Evolutionary conservation across 306 rosid genomes (phyloP), one percentile per base, ranked within the genome.

Genomic region (Carpinus fangiana): DNA sequence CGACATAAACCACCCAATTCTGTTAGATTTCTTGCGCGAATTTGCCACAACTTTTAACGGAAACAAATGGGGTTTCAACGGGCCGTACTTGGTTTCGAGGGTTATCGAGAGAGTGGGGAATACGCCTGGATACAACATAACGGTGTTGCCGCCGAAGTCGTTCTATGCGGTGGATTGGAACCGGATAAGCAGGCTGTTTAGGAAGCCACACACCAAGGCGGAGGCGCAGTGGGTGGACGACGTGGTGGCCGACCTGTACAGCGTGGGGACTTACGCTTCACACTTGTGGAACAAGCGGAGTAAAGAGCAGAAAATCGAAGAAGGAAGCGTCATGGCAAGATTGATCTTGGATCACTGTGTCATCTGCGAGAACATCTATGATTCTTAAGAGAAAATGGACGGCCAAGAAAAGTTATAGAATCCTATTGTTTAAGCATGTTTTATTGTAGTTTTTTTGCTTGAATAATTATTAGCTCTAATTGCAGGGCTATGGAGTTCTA

Each of bases 21-120:
- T 95, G 76, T 55, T 70, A 8, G 85, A 78, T 23, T 95, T 95
- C 84, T 90, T 91, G 13, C 20, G 80, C 72, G 96, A 92, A 18
- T 92, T 95, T 82, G 85, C 93, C 0, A 68, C 75, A 34, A 88
- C 90, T 74, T 95, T 91, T 77, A 86, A 92, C 80, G 98, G 98
- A 7, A 92, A 80, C 64, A 87, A 50, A 80, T 90, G 95, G 97
- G 98, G 97, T 26, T 80, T 88, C 54, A 95, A 95, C 76, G 98
- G 97, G 65, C 98, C 98, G 2, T 90, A 91, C 80, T 66, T 95
- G 76, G 95, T 95, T 57, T 87, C 98, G 0, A 88, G 93, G 78
- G 97, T 94, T 54, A 89, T 88, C 28, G 51, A 56, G 78, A 89
- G 83, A 51, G 60, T 84, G 12, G 75, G 76, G 51, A 66, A 74